These are phyloP conservation scores for Cladobotryum protrusum DNA, from an alignment of 2,329 filamentous ascomycete genomes.

Conservation along the genomic window DNA sequence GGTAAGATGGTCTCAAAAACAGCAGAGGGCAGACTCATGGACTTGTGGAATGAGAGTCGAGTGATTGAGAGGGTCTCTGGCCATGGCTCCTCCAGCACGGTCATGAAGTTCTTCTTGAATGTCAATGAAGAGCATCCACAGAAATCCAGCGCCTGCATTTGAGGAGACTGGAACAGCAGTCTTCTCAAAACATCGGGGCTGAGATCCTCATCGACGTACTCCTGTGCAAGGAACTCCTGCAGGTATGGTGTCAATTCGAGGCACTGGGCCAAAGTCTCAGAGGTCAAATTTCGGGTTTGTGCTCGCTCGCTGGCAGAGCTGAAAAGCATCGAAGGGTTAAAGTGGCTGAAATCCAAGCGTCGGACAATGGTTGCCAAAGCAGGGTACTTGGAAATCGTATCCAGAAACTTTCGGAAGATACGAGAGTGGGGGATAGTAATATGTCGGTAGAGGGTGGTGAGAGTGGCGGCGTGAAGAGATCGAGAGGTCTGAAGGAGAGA, in stretches of 20 bases:
- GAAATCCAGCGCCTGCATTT: slow-evolving; percentile 65
- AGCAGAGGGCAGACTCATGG: slow-evolving; percentile 59
- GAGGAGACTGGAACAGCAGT: slow-evolving; percentile 60
- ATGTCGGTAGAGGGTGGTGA: slow-evolving; percentile 69
- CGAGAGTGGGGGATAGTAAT: slow-evolving; percentile 78
- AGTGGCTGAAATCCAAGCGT: slow-evolving; percentile 78
- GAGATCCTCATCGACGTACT: slow-evolving; percentile 74
- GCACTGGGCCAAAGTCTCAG: slow-evolving; percentile 65
- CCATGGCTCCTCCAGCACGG: slow-evolving; percentile 47
- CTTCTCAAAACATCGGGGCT: slow-evolving; percentile 62
- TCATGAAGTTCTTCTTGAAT: slow-evolving; percentile 61
- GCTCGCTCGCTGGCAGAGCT: slow-evolving; percentile 67
- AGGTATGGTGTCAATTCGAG: slow-evolving; percentile 66
- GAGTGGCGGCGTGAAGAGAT: slow-evolving; percentile 64
- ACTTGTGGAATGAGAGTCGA: slow-evolving; percentile 72
- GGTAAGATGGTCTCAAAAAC: slow-evolving; percentile 66
- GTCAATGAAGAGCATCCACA: slow-evolving; percentile 64
- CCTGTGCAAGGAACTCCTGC: slow-evolving; percentile 72
- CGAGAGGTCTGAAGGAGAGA: slow-evolving; percentile 71
- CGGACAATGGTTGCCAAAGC: slow-evolving; percentile 69
- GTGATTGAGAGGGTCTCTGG: slow-evolving; percentile 53
- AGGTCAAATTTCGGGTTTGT: slow-evolving; percentile 69
- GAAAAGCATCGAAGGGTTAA: slow-evolving; percentile 73
- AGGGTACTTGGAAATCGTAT: slow-evolving; percentile 60
- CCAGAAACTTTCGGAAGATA: slow-evolving; percentile 76